phyloP scores from a whole-genome alignment of 306 rosid species.

The Quercus gilva region DNA sequence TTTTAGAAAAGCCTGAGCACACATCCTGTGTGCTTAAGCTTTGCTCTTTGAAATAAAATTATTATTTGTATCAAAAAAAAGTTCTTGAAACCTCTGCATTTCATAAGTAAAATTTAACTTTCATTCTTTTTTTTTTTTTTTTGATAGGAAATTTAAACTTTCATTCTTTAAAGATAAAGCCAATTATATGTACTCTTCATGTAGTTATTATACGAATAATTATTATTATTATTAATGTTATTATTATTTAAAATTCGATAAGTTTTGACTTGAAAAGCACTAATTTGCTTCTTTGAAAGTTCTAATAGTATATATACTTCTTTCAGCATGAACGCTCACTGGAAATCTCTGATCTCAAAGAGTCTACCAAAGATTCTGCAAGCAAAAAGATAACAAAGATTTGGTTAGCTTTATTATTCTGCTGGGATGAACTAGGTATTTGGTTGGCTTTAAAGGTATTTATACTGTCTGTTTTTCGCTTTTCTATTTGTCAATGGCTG shows the following conservation, averaged over 20 bases:
- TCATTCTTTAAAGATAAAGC: background rate
- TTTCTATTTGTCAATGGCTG: constrained; percentile 27
- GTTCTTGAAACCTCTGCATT: background rate
- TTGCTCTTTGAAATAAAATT: no score
- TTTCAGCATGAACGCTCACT: constrained; percentile 51
- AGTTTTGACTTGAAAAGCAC: background rate
- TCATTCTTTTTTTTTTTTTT: background rate
- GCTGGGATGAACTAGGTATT: constrained; percentile 74
- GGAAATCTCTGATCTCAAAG: constrained; percentile 32
- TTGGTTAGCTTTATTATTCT: constrained; percentile 38
- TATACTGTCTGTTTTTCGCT: background rate
- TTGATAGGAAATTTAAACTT: no score
- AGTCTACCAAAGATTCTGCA: constrained; percentile 37
- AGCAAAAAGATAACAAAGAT: constrained; percentile 42
- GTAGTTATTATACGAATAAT: background rate
- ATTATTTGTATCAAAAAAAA: no score
- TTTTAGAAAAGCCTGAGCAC: no score
- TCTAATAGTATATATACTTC: constrained; percentile 28
- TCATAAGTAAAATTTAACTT: background rate
- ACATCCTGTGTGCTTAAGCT: no score
- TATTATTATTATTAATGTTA: no score
- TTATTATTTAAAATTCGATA: background rate
- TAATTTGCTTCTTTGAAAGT: constrained; percentile 24
- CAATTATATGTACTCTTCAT: background rate
- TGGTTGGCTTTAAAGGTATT: constrained; percentile 77